Evolutionary conservation across 2,329 filamentous ascomycete species (phyloP).

Genomic region (Exutisphaerella laricina): DNA sequence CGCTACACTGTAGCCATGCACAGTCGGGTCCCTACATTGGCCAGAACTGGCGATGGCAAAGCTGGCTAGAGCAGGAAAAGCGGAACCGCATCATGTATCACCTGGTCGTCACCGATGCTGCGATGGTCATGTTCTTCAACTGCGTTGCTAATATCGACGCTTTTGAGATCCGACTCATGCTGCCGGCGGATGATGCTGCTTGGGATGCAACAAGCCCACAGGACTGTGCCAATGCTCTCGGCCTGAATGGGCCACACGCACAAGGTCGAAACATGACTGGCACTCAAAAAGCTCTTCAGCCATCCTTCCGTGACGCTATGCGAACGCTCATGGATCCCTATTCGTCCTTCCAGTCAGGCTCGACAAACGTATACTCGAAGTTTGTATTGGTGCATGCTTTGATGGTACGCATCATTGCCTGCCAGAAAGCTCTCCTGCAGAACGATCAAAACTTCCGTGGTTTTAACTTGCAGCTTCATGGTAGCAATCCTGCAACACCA

Average conservation of each 20-base stretch:
- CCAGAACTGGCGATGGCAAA: constrained; percentile 57
- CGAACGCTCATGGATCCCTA: constrained; percentile 55
- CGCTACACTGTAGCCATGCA: constrained; percentile 54
- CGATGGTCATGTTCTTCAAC: constrained; percentile 68
- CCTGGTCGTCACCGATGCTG: constrained; percentile 59
- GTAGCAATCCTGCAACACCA: constrained; percentile 51
- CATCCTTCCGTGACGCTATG: constrained; percentile 58
- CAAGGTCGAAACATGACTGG: constrained; percentile 58
- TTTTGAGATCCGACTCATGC: constrained; percentile 59
- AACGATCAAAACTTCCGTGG: constrained; percentile 24
- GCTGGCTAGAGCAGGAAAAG: constrained; percentile 67
- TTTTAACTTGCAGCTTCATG: constrained; percentile 27
- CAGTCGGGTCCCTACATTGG: constrained; percentile 44
- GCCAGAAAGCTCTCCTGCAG: constrained; percentile 39
- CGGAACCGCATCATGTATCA: constrained; percentile 60
- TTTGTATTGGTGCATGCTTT: constrained; percentile 68
- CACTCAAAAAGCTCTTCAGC: constrained; percentile 58
- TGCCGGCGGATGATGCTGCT: constrained; percentile 66
- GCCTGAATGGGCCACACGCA: constrained; percentile 53
- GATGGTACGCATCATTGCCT: constrained; percentile 55
- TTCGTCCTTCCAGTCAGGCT: constrained; percentile 56
- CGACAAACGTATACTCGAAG: constrained; percentile 67
- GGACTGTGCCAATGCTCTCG: constrained; percentile 61
- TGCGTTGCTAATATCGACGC: constrained; percentile 56
- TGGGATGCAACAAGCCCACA: constrained; percentile 60